Base-by-base conservation (phyloP, 345 rosid genomes). In the Chamaenerion angustifolium region DNA sequence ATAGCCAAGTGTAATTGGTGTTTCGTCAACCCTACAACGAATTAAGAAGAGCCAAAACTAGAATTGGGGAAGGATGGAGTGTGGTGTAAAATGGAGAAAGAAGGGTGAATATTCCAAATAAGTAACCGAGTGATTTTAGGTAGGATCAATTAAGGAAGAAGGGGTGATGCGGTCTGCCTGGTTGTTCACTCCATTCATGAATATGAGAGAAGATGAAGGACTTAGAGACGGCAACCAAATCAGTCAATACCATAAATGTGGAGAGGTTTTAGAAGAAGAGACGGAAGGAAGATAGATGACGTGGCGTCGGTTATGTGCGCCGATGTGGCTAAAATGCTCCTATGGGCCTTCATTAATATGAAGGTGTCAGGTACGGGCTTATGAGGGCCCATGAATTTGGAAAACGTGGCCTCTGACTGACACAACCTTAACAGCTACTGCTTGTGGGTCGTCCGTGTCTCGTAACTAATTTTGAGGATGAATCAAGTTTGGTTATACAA, bases 271-370 rank as follows among this genome's bases (percentile, higher is more conserved):
- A 31, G 37, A 31, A 31, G 37, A 2, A 16, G 42, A 9, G 51
- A 46, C 12, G 51, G 42, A 35, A n/a, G 25, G 42, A 12, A n/a
- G 16, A 45, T 11, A 10, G 23, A 16, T 2, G 12, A 46, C 27
- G 14, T 17, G 25, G 25, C 56, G 56, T 54, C 56, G 56, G 47
- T 43, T 54, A 10, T 8, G 56, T 54, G 56, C 46, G 56, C 56
- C 48, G 56, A 16, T 12, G 0, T 27, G 13, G 15, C 56, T 54
- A 54, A 54, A 4, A 12, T 54, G 56, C 56, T 27, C 56, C 17
- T 0, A 19, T 12, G 10, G 42, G n/a, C 37, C 37, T 31, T 4
- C 37, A 31, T 31, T 31, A 31, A 5, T 31, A 31, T 3, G 25
- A 31, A 31, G 37, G 37, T 31, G 37, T 31, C 37, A 31, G 37